Evolutionary conservation across 495 filamentous ascomycete species (phyloP), one percentile per base, ranked within the genome.

Genomic region (Tuber aestivum): DNA sequence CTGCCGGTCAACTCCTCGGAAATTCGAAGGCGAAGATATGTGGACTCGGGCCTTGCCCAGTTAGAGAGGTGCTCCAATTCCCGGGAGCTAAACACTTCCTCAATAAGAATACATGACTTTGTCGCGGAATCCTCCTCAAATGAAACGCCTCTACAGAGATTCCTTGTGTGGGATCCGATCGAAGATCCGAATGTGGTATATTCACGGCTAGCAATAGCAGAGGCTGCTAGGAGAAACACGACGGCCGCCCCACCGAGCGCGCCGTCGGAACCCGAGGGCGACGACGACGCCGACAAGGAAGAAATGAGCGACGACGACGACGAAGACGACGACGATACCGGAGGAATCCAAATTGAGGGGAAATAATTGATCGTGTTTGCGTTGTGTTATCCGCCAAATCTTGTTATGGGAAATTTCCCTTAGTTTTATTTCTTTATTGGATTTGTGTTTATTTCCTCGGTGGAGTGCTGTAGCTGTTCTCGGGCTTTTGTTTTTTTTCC

Each of bases 151-250:
- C 27, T 79, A 27, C 72, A 79, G 41, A 61, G 78, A 12, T 79
- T 79, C 42, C 70, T 72, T 1, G 45, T 72, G 18, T 79, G 72
- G 77, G 76, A 79, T 61, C 50, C 44, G 70, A 72, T 75, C 20
- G 76, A 75, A 21, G 78, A 79, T 10, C 35, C 78, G 27, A 79
- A 79, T 41, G 70, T 79, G 38, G 7, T 79, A n/a, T 69, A 79
- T 69, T 72, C 78, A 70, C 70, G 78, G 45, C 37, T 37, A 12
- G 72, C 72, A 40, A 79, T 75, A 71, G 78, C 72, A 56, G 76
- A 74, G n/a, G 41, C 56, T 32, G 5, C 18, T 27, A 65, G 56
- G 56, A 65, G 56, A 65, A 14, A 32, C 6, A 7, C 12, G 6
- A 12, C n/a, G n/a, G n/a, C n/a, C n/a, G n/a, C n/a, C n/a, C n/a